Percentiles rank a stretch among this genome's conserved stretches.
Conservation (phyloP, 2,329 filamentous ascomycete genomes). For the Fusarium fracticaudum region DNA sequence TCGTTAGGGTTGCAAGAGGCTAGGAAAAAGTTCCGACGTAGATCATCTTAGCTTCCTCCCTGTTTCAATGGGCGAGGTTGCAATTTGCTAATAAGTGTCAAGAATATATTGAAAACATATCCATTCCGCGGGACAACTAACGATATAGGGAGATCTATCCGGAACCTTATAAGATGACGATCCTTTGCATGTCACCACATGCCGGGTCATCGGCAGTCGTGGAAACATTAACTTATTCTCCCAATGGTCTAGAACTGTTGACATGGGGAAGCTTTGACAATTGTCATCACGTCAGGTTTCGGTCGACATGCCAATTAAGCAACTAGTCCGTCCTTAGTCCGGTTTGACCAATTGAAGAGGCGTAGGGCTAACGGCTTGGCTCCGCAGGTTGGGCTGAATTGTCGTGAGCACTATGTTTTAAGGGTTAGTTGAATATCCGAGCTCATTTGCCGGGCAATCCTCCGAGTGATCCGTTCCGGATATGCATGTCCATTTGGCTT, state of each 20-base stretch:
- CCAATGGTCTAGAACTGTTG: background rate
- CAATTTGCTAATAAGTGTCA: background rate
- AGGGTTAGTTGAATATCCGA: background rate
- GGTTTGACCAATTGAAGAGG: background rate
- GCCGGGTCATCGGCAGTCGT: background rate
- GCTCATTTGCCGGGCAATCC: background rate
- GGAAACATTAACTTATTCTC: background rate
- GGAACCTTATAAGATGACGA: background rate
- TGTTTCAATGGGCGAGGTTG: background rate
- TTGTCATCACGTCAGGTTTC: background rate
- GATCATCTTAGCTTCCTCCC: background rate
- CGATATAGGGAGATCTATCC: background rate
- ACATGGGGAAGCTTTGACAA: background rate
- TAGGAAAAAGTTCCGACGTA: slow-evolving; percentile 22
- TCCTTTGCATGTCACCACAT: background rate
- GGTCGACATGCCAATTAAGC: background rate
- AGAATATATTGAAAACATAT: background rate
- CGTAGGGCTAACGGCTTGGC: background rate
- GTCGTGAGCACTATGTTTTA: background rate
- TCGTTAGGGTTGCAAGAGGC: background rate
- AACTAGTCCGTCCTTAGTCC: background rate
- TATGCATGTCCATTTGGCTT: background rate
- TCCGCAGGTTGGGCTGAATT: background rate
- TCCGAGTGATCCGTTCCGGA: background rate
- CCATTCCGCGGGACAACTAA: background rate